Percentiles rank a stretch among this genome's conserved stretches.
Conservation (phyloP, 352 stramenopile genomes). For the Nothophytophthora sp. region DNA sequence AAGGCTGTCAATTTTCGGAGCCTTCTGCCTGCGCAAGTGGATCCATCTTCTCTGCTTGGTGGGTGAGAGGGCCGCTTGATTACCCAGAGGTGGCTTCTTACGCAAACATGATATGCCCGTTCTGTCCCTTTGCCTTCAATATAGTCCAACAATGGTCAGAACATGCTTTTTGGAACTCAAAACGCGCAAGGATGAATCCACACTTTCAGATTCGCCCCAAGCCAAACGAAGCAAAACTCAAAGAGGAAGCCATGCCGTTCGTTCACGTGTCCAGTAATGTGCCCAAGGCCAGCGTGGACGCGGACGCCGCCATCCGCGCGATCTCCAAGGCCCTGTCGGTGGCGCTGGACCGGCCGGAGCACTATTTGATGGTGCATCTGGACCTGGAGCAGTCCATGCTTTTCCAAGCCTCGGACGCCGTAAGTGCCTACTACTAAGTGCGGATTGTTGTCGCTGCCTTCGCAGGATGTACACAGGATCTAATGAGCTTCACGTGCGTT, state of each 20-base stretch:
- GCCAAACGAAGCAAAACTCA: not conserved
- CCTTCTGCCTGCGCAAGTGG: too few species aligned
- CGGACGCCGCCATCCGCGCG: slow-evolving; percentile 21
- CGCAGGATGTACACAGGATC: too few species aligned
- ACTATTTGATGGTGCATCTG: slow-evolving; percentile 59
- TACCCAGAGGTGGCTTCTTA: too few species aligned
- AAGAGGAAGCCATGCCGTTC: slow-evolving; percentile 37
- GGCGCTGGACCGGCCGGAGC: slow-evolving; percentile 34
- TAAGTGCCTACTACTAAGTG: slow-evolving; percentile 14
- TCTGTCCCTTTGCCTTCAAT: too few species aligned
- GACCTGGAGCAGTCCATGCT: slow-evolving; percentile 52
- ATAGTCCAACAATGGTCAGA: too few species aligned
- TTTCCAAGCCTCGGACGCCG: slow-evolving; percentile 48
- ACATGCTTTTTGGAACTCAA: too few species aligned
- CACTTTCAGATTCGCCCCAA: slow-evolving; percentile 2
- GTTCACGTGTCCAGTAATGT: slow-evolving; percentile 43
- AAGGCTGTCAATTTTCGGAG: too few species aligned
- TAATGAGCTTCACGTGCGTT: not conserved
- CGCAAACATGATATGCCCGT: too few species aligned
- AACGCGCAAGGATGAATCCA: not conserved
- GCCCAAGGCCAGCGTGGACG: slow-evolving; percentile 27
- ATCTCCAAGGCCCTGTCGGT: slow-evolving; percentile 39
- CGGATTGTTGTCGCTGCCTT: not conserved
- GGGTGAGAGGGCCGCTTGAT: too few species aligned
- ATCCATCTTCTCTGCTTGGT: too few species aligned